Evolutionary conservation across 805 yeast species (phyloP).

Genomic region (Pichia nakasei): DNA sequence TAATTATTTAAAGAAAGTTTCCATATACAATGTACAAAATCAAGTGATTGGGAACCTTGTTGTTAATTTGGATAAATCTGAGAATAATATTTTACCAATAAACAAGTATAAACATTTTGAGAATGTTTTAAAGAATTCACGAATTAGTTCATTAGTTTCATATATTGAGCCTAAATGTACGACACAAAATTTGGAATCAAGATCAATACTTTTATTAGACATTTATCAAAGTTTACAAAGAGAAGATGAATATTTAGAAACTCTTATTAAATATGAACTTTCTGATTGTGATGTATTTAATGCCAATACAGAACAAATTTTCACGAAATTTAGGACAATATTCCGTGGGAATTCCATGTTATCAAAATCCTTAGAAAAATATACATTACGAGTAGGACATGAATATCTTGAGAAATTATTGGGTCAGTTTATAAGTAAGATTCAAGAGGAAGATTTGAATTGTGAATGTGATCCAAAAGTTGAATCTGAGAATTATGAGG

Average conservation of each 20-base stretch:
- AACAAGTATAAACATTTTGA: slow-evolving; percentile 54
- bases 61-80: slow-evolving; percentile 40
- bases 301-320: neutral
- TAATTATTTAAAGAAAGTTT: slow-evolving; percentile 16
- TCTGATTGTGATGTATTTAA: slow-evolving; percentile 12
- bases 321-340: slow-evolving; percentile 34
- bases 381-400: slow-evolving; percentile 67
- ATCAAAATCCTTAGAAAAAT: slow-evolving; percentile 73
- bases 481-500: slow-evolving; percentile 28
- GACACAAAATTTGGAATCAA: slow-evolving; percentile 38
- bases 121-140: slow-evolving; percentile 45
- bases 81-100: slow-evolving; percentile 53
- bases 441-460: slow-evolving; percentile 39
- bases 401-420: slow-evolving; percentile 67
- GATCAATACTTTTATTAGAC: slow-evolving; percentile 55
- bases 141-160: slow-evolving; percentile 43
- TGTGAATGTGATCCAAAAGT: slow-evolving; percentile 78
- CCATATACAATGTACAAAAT: slow-evolving; percentile 17
- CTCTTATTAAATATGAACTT: slow-evolving; percentile 4
- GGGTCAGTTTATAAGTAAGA: slow-evolving; percentile 53
- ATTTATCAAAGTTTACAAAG: slow-evolving; percentile 62
- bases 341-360: slow-evolving; percentile 83
- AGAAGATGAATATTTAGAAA: slow-evolving; percentile 45
- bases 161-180: slow-evolving; percentile 31
- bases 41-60: slow-evolving; percentile 50